Base-by-base conservation (phyloP, 345 rosid genomes). In the Lepidium aucheri region DNA sequence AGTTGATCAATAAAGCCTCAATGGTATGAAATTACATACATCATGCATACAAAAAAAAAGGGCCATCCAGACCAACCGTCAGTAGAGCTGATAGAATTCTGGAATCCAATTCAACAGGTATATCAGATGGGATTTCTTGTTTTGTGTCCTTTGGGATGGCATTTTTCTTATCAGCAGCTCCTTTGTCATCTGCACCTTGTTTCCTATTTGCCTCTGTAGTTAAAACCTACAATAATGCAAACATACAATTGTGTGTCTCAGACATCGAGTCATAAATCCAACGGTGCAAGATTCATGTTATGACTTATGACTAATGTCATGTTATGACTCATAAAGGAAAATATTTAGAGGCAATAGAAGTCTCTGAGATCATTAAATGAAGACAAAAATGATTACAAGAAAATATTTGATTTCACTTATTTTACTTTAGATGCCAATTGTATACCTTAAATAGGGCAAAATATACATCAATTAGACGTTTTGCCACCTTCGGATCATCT, bases 391-490 rank as follows among this genome's bases (percentile, higher is more conserved):
- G 62, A 53, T 39, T 16, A 46, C 32, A 16, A 22, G 33, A 17
- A 28, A 35, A 24, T 53, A 10, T 49, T 57, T 20, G 40, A 57
- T 28, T 47, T 42, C 70, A 32, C 39, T 40, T 6, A 40, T 46
- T 28, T 32, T 33, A 57, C 12, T 5, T 36, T 2, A 53, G 57
- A 60, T 36, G 64, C 22, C 45, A 38, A 67, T 22, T 42, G 6
- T 16, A 55, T 84, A 94, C 96, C 96, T 88, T 94, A 70, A 94
- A 94, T 34, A 90, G 72, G 12, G 96, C 99, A 79, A 94, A 94
- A 71, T 94, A 94, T 4, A 90, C 89, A 84, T 94, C 95, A 69
- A 90, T 80, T 70, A 94, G 77, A 40, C 83, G 91, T 75, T 86
- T 94, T 67, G 97, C 99, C 74, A 81, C 88, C 76, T 83, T 84